Evolutionary conservation across 2,329 filamentous ascomycete genomes (phyloP).

Genomic region (Thelonectria rubi): DNA sequence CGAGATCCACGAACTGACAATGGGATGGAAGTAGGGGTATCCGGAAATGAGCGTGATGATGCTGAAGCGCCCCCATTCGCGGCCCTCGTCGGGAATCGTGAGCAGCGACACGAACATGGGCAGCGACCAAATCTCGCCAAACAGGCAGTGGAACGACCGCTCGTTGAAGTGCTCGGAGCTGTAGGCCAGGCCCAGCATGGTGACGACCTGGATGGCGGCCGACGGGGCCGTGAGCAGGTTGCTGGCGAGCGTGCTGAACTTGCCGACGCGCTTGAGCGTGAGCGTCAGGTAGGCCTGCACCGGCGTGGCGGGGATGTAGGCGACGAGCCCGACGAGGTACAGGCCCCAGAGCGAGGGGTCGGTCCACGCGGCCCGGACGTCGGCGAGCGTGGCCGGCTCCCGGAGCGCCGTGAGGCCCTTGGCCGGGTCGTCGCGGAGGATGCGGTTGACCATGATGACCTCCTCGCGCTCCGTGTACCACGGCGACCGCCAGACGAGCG

Average conservation of each 20-base stretch:
- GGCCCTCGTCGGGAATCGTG: constrained; percentile 56
- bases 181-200: constrained; percentile 63
- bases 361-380: constrained; percentile 55
- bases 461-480: constrained; percentile 76
- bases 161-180: constrained; percentile 65
- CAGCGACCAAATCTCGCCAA: constrained; percentile 62
- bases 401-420: constrained; percentile 59
- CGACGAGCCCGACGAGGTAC: constrained; percentile 59
- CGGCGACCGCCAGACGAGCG: constrained; percentile 66
- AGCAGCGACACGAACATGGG: constrained; percentile 61
- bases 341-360: constrained; percentile 61
- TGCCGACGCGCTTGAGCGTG: constrained; percentile 62
- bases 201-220: constrained; percentile 64
- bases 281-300: constrained; percentile 63
- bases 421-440: constrained; percentile 63
- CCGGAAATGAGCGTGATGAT: constrained; percentile 63
- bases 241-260: constrained; percentile 65
- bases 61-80: constrained; percentile 61
- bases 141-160: constrained; percentile 61
- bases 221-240: constrained; percentile 72
- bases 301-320: constrained; percentile 59
- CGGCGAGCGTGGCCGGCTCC: constrained; percentile 53
- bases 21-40: constrained; percentile 67
- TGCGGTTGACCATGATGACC: constrained; percentile 73
- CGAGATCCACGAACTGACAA: constrained; percentile 60